These are phyloP conservation scores for Articulospora tetracladia DNA, from an alignment of 495 filamentous ascomycete species.

Conservation along the genomic window DNA sequence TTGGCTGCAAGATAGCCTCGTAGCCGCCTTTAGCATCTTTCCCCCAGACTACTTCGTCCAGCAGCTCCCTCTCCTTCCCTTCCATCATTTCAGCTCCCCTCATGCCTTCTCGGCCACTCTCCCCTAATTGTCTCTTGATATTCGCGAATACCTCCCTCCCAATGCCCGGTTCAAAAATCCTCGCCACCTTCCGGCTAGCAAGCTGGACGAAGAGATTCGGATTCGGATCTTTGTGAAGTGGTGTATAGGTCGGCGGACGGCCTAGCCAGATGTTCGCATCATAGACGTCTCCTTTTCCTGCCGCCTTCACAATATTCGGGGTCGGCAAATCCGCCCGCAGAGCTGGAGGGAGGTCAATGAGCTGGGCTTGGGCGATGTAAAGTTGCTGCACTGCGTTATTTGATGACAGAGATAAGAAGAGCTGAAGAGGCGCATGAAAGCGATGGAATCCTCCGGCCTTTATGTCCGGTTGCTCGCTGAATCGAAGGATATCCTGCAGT, in stretches of 20 bases:
- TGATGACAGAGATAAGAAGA: slow-evolving; percentile 15
- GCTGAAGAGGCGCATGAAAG: slow-evolving; percentile 18
- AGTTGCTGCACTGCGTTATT: slow-evolving; percentile 30
- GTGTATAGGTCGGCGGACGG: slow-evolving; percentile 77
- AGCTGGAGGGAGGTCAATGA: slow-evolving; percentile 57
- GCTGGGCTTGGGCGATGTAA: slow-evolving; percentile 81
- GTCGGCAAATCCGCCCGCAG: slow-evolving; percentile 64
- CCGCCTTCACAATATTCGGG: slow-evolving; percentile 55
- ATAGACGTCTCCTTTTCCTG: slow-evolving; percentile 76
- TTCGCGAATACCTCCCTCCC: slow-evolving; percentile 58
- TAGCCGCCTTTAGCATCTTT: slow-evolving; percentile 33
- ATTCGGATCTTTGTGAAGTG: slow-evolving; percentile 89
- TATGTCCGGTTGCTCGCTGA: background rate
- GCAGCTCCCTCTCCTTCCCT: slow-evolving; percentile 58
- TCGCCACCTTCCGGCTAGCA: slow-evolving; percentile 64
- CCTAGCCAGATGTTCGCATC: slow-evolving; percentile 86
- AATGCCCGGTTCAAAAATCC: slow-evolving; percentile 59
- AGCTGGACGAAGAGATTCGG: slow-evolving; percentile 91
- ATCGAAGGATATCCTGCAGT: background rate
- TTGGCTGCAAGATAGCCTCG: slow-evolving; percentile 56
- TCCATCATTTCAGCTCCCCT: slow-evolving; percentile 93
- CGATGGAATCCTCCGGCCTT: slow-evolving; percentile 1
- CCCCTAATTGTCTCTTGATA: slow-evolving; percentile 47
- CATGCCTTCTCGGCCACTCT: slow-evolving; percentile 49
- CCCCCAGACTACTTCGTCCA: slow-evolving; percentile 72